These are phyloP conservation scores for Triticum urartu DNA, from an alignment of 176 grass and related monocot species.

Conservation along the genomic window DNA sequence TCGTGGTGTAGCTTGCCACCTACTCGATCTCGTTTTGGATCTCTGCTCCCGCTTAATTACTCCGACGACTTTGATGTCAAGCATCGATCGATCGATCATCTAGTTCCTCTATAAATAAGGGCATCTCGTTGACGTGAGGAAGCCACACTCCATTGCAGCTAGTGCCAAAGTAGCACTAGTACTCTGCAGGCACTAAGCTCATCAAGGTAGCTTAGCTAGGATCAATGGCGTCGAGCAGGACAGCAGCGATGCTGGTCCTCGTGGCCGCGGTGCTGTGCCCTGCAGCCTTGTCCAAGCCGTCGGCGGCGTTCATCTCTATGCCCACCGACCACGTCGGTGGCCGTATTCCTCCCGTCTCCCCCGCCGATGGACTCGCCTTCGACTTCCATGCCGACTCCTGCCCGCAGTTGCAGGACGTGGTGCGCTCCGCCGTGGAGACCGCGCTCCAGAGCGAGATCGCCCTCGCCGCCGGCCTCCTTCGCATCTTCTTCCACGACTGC, in stretches of 20 bases:
- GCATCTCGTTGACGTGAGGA: not conserved
- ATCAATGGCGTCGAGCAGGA: not conserved
- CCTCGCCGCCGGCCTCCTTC: conserved; percentile 44
- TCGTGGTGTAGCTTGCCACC: too few species aligned
- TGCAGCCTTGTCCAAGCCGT: not conserved
- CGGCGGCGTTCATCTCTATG: not conserved
- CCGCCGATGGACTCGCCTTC: conserved; percentile 34
- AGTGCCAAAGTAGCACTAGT: not conserved
- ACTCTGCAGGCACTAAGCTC: not conserved
- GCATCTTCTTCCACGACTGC: conserved; percentile 61
- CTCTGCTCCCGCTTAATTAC: not conserved
- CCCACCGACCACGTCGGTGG: not conserved
- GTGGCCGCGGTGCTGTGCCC: not conserved
- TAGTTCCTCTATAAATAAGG: not conserved
- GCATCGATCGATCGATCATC: not conserved
- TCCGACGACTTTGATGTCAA: not conserved
- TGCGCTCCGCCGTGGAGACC: not conserved
- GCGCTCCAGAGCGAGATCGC: conserved; percentile 27
- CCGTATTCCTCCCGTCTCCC: not conserved
- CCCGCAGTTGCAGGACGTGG: conserved; percentile 24
- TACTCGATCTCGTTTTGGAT: not conserved
- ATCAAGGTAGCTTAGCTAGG: not conserved
- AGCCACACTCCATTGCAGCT: not conserved
- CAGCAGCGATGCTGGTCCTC: not conserved
- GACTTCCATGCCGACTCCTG: conserved; percentile 42